Percentiles rank a stretch among this genome's conserved stretches.
phyloP scores from a whole-genome alignment of 2,329 filamentous ascomycete species.

The Trichophyton benhamiae region DNA sequence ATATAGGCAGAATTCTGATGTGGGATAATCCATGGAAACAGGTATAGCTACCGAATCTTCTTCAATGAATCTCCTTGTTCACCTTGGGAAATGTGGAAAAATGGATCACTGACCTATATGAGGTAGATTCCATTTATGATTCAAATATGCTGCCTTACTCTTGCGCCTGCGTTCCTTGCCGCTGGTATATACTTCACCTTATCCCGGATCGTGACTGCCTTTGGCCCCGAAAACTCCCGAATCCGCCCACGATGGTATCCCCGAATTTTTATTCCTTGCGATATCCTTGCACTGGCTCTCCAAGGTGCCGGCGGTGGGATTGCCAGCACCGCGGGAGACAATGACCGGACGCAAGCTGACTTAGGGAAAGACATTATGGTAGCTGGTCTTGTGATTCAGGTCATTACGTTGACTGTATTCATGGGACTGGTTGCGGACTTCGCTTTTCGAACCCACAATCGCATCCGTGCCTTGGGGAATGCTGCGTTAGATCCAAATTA shows the following conservation, averaged over 20 bases:
- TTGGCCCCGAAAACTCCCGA: slow-evolving; percentile 23
- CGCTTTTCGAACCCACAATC: slow-evolving; percentile 13
- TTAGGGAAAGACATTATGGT: slow-evolving; percentile 30
- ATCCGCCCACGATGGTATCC: slow-evolving; percentile 25
- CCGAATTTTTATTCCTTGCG: slow-evolving; percentile 48
- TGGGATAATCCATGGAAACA: slow-evolving; percentile 36
- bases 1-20: slow-evolving; percentile 46
- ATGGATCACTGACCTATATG: neutral
- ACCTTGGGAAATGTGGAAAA: neutral
- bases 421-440: slow-evolving; percentile 21
- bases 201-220: slow-evolving; percentile 27
- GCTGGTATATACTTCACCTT: slow-evolving; percentile 54
- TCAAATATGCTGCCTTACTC: slow-evolving; percentile 42
- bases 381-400: slow-evolving; percentile 32
- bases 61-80: neutral
- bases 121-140: slow-evolving; percentile 22
- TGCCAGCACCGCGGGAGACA: slow-evolving; percentile 30
- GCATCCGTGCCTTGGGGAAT: slow-evolving; percentile 2
- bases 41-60: slow-evolving; percentile 1
- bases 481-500: slow-evolving; percentile 9
- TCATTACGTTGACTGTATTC: slow-evolving; percentile 28
- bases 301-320: slow-evolving; percentile 50
- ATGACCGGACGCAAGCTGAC: slow-evolving; percentile 11
- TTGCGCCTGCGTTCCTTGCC: slow-evolving; percentile 53
- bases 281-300: slow-evolving; percentile 48